Evolutionary conservation across 306 rosid species (phyloP), one percentile per base, ranked within the genome.

Genomic region (Vicia faba): DNA sequence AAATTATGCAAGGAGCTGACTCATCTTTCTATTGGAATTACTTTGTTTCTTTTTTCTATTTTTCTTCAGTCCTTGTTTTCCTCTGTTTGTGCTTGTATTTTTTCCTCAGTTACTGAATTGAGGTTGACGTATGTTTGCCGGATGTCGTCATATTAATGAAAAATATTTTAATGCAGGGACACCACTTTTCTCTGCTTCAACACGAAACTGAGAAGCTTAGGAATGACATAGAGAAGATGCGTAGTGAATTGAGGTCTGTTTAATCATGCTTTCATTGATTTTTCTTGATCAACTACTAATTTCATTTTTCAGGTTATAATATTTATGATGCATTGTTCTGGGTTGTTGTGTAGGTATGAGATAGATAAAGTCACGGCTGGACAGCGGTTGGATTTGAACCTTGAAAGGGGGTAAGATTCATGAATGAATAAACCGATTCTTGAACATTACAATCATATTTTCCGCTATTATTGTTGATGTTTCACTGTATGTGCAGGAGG

Each of bases 291-390:
- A 63, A 56, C 69, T 63, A 8, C 72, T 23, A 5, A 53, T 11
- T 66, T 48, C 55, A 15, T 71, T 68, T 28, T 11, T 73, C 49
- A 14, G n/a, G 31, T 69, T 23, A 18, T 57, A 28, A 64, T 57
- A 43, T 80, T 72, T 28, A 57, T 61, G 57, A 25, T 66, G 49
- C 51, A 63, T 67, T 51, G 28, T 19, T 66, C 62, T 62, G 75
- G 64, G 64, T 61, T 79, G 55, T 74, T 48, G 74, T 71, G 72
- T 80, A 93, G 99, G 83, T 86, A 88, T 72, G 99, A 93, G 78
- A 90, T 93, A 0, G 97, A 93, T 70, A 90, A 90, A 85, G 92
- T 93, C 62, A 90, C 96, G 11, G 96, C 97, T 16, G 97, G 97
- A 54, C 97, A 93, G 78, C 84, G 97, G 50, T 76, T 93, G 81